Conservation (phyloP, 495 filamentous ascomycete species). For the Neurospora sp. region DNA sequence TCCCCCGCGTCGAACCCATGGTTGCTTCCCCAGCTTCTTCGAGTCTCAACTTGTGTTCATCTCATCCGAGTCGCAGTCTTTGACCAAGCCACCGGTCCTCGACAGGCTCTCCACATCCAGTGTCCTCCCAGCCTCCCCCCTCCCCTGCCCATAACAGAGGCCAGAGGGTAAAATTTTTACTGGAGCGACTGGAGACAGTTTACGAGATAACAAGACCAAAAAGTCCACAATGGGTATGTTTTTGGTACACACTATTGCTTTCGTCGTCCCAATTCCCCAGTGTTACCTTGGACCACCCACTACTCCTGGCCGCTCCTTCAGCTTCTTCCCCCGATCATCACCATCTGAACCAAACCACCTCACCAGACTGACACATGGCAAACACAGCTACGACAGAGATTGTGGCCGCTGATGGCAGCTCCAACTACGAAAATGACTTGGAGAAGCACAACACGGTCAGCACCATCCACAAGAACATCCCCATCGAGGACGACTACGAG, state of each 20-base stretch:
- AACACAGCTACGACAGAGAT: background rate
- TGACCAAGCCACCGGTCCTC: background rate
- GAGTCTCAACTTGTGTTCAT: background rate
- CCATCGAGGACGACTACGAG: conserved; percentile 32
- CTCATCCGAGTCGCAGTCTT: background rate
- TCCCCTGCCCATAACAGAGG: background rate
- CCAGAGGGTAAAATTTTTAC: background rate
- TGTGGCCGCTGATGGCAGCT: background rate
- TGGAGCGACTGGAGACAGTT: background rate
- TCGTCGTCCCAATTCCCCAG: background rate
- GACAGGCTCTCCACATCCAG: background rate
- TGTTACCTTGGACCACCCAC: background rate
- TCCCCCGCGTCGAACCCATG: background rate
- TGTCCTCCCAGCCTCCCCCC: background rate
- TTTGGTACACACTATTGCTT: background rate
- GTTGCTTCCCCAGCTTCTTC: background rate
- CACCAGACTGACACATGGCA: background rate
- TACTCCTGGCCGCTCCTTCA: background rate
- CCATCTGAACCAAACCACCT: background rate
- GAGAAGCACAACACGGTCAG: conserved; percentile 11
- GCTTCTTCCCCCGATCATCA: background rate
- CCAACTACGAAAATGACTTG: background rate
- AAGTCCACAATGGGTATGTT: background rate
- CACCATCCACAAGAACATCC: conserved; percentile 14
- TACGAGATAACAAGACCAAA: background rate